Base-by-base conservation (phyloP, 106 monocot genomes). In the Platanthera zijinensis region DNA sequence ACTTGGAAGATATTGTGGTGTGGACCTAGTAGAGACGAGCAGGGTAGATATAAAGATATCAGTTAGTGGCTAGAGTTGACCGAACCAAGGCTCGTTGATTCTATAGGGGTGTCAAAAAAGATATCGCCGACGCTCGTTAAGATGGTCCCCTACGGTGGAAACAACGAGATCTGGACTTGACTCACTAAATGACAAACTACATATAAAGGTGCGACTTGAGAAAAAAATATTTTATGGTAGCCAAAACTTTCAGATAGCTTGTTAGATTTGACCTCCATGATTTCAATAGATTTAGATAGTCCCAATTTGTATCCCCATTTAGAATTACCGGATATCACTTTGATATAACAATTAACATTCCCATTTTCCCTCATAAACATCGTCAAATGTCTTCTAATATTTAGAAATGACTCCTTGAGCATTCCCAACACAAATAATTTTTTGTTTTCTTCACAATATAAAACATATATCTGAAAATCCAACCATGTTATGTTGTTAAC, bases 381-480 rank as follows among this genome's bases (percentile, higher is more conserved):
- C 81, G 85, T 75, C 54, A 74, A 86, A 64, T 63, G 72, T 14
- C 70, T 88, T n/a, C 92, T 90, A 69, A 73, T 52, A 72, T 13
- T 76, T 47, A 86, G 17, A 7, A 99, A 72, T 6, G 82, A 84
- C 62, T 99, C 91, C 82, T 85, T 91, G 21, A 92, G 78, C 85
- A 92, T 87, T 46, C 69, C 82, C 7, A 94, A 50, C 14, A 85
- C 52, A 76, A 94, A 91, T 1, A 75, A 67, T 66, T 56, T 91
- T 32, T 81, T 79, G 83, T 83, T 91, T 15, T 57, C 19, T 73
- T 90, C 88, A 15, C 99, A 92, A 78, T 99, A 94, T 75, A 99
- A 75, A 79, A 94, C 69, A 67, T 85, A 83, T 46, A 99, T 80
- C 57, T 92, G 91, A 12, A 83, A 82, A 4, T 80, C 79, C 51